Base-by-base conservation (phyloP, 345 rosid species). In the Pistacia vera region DNA sequence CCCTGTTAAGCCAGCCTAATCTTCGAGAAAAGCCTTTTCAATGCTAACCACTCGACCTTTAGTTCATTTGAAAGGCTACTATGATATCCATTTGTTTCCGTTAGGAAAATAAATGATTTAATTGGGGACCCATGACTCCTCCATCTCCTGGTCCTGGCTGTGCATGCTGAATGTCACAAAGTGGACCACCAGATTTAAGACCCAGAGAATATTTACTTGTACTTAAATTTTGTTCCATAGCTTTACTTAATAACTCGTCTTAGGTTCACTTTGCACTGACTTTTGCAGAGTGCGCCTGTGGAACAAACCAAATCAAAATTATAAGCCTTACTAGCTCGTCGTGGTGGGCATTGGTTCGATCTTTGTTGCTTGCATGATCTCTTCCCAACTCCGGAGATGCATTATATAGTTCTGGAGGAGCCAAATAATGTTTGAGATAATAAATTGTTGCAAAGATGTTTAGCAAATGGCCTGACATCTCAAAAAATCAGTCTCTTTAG, bases 201-300 rank as follows among this genome's bases (percentile, higher is more conserved):
- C 12, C 54, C 13, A 49, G 0, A 49, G 54, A 13, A 12, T 49
- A 9, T 8, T 49, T 8, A 3, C 13, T 44, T 66, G 1, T 22
- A 17, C 11, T 52, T 30, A 38, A 25, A 30, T 25, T 52, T 51
- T 46, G 44, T 44, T 13, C 3, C 49, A 11, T 59, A 11, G 4
- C 8, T 68, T 28, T 17, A 66, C 59, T 59, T 70, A 56, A 64
- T 58, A 10, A 68, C 8, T 1, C 8, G 46, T 35, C 25, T 49
- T 8, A 14, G 58, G 44, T 63, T 73, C 68, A 30, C 35, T 69
- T 51, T 64, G 14, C 11, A 41, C 57, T 28, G 44, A 68, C 78
- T 12, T 64, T 76, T 77, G 79, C 98, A 93, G 98, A 89, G 97
- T 78, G 79, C 91, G 61, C 91, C 87, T 0, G 73, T 83, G 79